Conservation (phyloP, 768 basidiomycete genomes). For the Phaffia australis region DNA sequence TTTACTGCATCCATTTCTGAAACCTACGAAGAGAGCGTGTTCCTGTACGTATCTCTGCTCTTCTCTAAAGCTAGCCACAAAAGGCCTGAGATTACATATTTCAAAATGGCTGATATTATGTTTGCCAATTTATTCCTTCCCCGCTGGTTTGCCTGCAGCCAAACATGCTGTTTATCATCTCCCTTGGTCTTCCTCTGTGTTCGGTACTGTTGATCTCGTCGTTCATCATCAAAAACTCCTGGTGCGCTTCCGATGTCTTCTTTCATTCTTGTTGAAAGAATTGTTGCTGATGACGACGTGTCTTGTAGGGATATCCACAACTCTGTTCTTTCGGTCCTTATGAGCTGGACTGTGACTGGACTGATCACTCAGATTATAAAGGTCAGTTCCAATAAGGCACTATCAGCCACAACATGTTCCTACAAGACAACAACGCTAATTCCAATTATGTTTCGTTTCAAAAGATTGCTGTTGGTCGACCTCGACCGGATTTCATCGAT, state of each 20-base stretch:
- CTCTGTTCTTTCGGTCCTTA: constrained; percentile 20
- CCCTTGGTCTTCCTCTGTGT: constrained; percentile 55
- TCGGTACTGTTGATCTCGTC: constrained; percentile 60
- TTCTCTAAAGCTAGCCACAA: no score
- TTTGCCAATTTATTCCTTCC: not conserved
- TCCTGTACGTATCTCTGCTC: not conserved
- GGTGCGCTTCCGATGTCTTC: constrained; percentile 47
- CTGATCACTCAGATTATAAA: constrained; percentile 75
- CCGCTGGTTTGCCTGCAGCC: constrained; percentile 2
- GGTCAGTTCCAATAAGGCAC: constrained; percentile 41
- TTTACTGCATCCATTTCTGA: not conserved
- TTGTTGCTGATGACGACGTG: not conserved
- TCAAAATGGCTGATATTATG: not conserved
- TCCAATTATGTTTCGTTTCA: not conserved
- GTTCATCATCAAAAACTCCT: constrained; percentile 65
- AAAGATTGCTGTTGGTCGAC: constrained; percentile 59
- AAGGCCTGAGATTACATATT: not conserved
- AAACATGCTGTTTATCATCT: constrained; percentile 38
- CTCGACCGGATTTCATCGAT: constrained; percentile 51
- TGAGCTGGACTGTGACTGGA: constrained; percentile 57
- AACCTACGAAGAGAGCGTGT: not conserved
- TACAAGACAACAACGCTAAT: no score
- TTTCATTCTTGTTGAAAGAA: no score
- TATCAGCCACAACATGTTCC: not conserved
- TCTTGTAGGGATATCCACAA: constrained; percentile 53